Percentiles rank a stretch among this genome's conserved stretches.
Evolutionary conservation across 129 eudicot genomes (phyloP).

Genomic region (Apium graveolens): DNA sequence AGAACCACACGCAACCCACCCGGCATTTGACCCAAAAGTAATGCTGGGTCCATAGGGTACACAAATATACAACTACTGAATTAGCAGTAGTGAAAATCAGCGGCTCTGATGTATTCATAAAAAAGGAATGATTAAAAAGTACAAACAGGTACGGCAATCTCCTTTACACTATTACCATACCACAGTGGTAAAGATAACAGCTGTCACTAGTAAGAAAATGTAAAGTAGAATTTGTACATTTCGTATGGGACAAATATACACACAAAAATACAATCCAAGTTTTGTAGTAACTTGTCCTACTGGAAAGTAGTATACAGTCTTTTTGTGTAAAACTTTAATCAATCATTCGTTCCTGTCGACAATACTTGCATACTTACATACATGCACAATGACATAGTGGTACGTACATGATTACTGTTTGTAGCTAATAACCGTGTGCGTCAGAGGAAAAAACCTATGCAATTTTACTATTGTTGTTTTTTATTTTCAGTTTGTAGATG

Average conservation of each 20-base stretch:
- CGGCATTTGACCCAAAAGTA: slow-evolving; percentile 14
- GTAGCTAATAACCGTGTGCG: slow-evolving; percentile 3
- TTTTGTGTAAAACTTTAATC: neutral
- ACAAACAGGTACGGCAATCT: neutral
- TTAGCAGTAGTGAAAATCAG: neutral
- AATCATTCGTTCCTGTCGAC: neutral
- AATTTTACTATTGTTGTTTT: neutral
- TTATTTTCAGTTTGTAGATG: neutral
- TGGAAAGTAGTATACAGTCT: neutral
- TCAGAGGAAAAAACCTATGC: neutral
- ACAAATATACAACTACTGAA: neutral
- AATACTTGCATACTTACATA: neutral
- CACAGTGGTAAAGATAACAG: neutral
- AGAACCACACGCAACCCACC: slow-evolving; percentile 12
- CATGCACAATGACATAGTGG: no score
- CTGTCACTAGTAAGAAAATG: neutral
- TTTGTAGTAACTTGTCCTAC: no score
- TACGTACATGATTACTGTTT: neutral
- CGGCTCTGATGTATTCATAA: neutral
- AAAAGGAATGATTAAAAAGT: neutral
- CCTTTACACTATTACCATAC: neutral
- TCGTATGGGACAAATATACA: neutral
- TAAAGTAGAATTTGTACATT: neutral
- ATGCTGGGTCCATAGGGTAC: slow-evolving; percentile 8
- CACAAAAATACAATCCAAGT: neutral